Evolutionary conservation across 148 eudicot genomes (phyloP), one percentile per base, ranked within the genome.

Genomic region (Silene conica): DNA sequence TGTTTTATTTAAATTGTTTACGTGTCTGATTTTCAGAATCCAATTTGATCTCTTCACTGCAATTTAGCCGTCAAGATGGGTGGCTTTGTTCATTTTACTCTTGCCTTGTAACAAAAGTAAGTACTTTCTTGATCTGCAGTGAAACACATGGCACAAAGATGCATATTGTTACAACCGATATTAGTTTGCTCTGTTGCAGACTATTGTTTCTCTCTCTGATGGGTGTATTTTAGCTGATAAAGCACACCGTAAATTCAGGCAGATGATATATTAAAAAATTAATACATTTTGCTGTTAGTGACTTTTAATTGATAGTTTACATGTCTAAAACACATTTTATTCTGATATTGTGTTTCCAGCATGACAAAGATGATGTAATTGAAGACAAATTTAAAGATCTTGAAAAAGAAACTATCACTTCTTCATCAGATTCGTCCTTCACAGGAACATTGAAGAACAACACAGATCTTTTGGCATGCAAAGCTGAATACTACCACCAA

Each of bases 401-500:
- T 15, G 97, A 92, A 76, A 83, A 87, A 67, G 87, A 87, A 84
- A 87, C 61, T 72, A 63, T 69, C 56, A 71, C 77, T 54, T 82
- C 78, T 58, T 72, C 83, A 18, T 78, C 95, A 58, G 89, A 84
- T 64, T 83, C 85, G 68, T 84, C 96, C 64, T 69, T 84, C 76
- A 76, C 78, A 43, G 83, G 86, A 77, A 80, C 95, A 31, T 71
- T 95, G 80, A 92, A 83, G 85, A 85, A 85, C 81, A 95, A 92
- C 85, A 87, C 94, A 6, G 99, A 95, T 81, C 92, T 95, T 64
- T 86, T 92, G 85, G 96, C 90, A 75, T 92, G 99, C 86, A 92
- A 95, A 88, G 99, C 97, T 65, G 99, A 95, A 83, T 92, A 87
- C 87, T 89, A 85, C 78, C 99, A 95, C 80, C 99, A 95, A 80